Percentiles rank a stretch among this genome's conserved stretches.
Evolutionary conservation across 345 rosid species (phyloP).

Genomic region (Microcos paniculata): DNA sequence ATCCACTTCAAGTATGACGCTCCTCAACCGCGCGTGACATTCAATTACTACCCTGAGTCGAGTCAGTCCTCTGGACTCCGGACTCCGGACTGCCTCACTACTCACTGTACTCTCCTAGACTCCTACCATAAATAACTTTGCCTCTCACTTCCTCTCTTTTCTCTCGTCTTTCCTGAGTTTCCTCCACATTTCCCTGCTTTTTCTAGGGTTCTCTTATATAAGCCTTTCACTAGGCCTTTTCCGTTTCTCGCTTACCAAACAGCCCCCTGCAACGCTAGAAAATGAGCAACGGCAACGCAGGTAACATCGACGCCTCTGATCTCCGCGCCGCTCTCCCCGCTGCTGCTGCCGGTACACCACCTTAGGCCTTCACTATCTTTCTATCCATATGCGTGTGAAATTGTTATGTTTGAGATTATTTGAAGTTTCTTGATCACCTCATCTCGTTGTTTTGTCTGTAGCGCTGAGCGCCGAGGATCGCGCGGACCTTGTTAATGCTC

Average conservation of each 20-base stretch:
- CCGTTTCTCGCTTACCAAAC: background rate
- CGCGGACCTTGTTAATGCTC: constrained; percentile 15
- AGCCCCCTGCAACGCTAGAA: background rate
- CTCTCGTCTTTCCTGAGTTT: too few relatives aligned
- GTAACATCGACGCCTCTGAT: background rate
- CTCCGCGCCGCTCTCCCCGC: constrained; percentile 6
- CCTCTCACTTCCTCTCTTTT: background rate
- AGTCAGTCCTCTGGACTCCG: background rate
- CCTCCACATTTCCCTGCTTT: background rate
- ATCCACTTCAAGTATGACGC: background rate
- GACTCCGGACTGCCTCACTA: background rate
- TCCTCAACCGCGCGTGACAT: background rate
- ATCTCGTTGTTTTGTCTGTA: background rate
- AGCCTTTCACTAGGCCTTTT: background rate
- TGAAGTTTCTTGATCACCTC: background rate
- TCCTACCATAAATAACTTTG: background rate
- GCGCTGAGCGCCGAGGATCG: constrained; percentile 17
- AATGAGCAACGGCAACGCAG: constrained; percentile 1
- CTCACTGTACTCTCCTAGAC: too few relatives aligned
- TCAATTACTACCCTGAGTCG: background rate
- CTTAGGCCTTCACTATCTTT: background rate
- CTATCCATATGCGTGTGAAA: too few relatives aligned
- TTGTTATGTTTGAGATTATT: background rate
- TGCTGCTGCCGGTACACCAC: constrained; percentile 22
- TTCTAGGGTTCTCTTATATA: background rate